Evolutionary conservation across 345 rosid genomes (phyloP).

Genomic region (Citrus glauca): DNA sequence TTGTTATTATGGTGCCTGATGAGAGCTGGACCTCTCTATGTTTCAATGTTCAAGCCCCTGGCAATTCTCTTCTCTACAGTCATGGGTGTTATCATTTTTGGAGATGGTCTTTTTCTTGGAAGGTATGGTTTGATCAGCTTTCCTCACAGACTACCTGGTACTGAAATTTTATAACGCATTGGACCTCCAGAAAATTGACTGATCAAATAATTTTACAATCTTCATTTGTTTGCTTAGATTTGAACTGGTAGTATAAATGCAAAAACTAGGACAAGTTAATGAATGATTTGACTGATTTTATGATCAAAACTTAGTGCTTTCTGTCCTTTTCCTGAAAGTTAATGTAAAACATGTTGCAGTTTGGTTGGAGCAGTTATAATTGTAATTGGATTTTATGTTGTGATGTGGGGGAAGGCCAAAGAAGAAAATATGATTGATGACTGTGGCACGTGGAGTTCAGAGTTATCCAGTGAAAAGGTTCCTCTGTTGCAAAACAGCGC

Average conservation of each 20-base stretch:
- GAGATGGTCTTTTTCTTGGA: conserved; percentile 25
- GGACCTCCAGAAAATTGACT: too few species aligned
- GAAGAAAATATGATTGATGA: neutral
- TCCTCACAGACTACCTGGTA: neutral
- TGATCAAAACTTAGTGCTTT: neutral
- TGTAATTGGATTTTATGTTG: conserved; percentile 15
- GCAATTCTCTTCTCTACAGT: conserved; percentile 15
- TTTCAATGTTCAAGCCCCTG: conserved; percentile 34
- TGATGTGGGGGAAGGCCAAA: conserved; percentile 15
- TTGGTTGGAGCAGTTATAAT: conserved; percentile 17
- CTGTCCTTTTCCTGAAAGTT: neutral
- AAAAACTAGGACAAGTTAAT: neutral
- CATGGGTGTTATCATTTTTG: conserved; percentile 16
- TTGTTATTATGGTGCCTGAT: conserved; percentile 23
- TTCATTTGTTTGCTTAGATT: neutral
- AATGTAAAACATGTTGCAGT: conserved; percentile 12
- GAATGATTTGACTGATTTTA: neutral
- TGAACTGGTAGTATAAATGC: neutral
- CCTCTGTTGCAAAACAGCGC: conserved; percentile 4
- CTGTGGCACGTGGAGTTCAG: neutral
- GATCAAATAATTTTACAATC: neutral
- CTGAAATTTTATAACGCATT: too few species aligned
- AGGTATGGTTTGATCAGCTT: conserved; percentile 11
- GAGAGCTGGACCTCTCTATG: conserved; percentile 25
- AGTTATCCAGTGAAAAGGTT: neutral